phyloP scores from a whole-genome alignment of 169 alveolate genomes.

The Cryptosporidium ubiquitum region DNA sequence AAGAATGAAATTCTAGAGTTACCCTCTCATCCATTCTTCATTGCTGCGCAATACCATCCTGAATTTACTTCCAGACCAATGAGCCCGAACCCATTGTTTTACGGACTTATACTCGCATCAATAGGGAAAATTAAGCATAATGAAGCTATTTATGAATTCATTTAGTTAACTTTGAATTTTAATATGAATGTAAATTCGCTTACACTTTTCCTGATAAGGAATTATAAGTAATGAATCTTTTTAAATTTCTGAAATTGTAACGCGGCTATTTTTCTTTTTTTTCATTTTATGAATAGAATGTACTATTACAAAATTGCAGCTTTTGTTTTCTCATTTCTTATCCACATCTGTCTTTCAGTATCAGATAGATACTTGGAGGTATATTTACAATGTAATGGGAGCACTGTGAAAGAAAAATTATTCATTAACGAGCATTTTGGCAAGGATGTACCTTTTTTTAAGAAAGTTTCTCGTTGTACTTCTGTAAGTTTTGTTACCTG shows the following conservation, averaged over 20 bases:
- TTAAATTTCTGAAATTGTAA: neutral
- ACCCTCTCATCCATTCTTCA: constrained; percentile 90
- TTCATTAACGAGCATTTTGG: neutral
- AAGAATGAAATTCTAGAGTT: constrained; percentile 91
- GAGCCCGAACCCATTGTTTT: constrained; percentile 88
- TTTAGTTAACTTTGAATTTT: neutral
- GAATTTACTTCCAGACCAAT: constrained; percentile 92
- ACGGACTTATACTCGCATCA: constrained; percentile 86
- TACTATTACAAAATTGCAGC: neutral
- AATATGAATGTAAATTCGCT: neutral
- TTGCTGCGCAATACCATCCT: constrained; percentile 96
- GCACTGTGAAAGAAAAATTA: neutral
- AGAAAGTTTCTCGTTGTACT: neutral
- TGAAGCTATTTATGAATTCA: constrained; percentile 19
- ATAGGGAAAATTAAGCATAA: constrained; percentile 77
- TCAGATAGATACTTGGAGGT: neutral
- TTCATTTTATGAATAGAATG: neutral
- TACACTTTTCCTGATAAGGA: neutral
- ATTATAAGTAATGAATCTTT: neutral
- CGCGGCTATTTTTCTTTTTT: neutral
- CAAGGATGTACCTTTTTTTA: neutral
- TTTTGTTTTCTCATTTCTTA: neutral
- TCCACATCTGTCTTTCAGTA: neutral
- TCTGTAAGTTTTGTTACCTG: constrained; percentile 29
- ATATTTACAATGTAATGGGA: constrained; percentile 6